Percentiles rank a stretch among this genome's conserved stretches.
Conservation (phyloP, 306 rosid species). For the Castanopsis chinensis region DNA sequence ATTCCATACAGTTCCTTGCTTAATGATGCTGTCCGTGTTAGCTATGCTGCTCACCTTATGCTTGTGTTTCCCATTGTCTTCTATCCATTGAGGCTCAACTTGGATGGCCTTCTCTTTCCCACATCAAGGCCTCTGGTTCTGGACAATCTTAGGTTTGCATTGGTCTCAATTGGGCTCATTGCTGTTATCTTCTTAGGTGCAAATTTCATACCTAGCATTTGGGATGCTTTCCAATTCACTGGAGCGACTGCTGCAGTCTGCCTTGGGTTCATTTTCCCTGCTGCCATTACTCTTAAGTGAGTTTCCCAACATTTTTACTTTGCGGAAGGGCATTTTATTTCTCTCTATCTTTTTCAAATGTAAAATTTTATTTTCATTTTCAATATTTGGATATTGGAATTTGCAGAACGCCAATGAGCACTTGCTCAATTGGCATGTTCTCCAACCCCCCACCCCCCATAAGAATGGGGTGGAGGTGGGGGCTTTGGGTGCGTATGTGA, state of each 20-base stretch:
- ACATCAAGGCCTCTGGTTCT: conserved; percentile 62
- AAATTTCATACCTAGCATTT: conserved; percentile 60
- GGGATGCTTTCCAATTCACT: conserved; percentile 62
- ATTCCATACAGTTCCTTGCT: conserved; percentile 66
- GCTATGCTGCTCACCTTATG: conserved; percentile 91
- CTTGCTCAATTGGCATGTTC: not conserved
- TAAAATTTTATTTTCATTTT: not conserved
- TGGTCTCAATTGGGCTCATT: conserved; percentile 41
- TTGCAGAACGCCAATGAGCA: not conserved
- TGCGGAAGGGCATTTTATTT: not conserved
- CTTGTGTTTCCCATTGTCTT: conserved; percentile 88
- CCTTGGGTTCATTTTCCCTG: conserved; percentile 52
- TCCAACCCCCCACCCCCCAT: too few relatives aligned
- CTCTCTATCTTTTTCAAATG: not conserved
- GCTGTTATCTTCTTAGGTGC: conserved; percentile 41
- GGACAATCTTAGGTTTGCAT: conserved; percentile 61
- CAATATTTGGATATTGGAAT: not conserved
- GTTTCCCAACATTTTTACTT: conserved; percentile 11
- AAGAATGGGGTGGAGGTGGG: not conserved
- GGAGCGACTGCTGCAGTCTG: conserved; percentile 50
- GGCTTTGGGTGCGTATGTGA: not conserved
- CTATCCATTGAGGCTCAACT: conserved; percentile 65
- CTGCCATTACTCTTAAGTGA: conserved; percentile 39
- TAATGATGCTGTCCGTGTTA: conserved; percentile 73
- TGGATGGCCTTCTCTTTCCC: conserved; percentile 76